phyloP scores from a whole-genome alignment of 306 rosid species.

The Begonia fuchsioides region DNA sequence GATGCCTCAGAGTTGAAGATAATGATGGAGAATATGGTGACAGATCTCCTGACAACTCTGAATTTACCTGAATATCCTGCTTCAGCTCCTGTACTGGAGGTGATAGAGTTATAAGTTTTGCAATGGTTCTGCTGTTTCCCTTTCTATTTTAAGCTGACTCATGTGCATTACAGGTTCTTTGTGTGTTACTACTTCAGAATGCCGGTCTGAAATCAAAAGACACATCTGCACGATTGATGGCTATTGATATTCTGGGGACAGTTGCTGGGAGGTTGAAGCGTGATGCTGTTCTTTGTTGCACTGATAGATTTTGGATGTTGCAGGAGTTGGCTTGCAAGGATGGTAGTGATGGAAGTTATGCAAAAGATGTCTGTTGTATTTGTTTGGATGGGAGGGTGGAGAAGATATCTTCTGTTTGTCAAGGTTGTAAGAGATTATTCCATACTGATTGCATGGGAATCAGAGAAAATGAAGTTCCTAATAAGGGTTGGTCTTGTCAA shows the following conservation, averaged over 20 bases:
- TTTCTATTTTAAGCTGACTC: no score
- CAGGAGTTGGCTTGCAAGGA: slow-evolving; percentile 43
- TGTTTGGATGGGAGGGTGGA: slow-evolving; percentile 61
- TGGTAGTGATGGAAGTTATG: slow-evolving; percentile 19
- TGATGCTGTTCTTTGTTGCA: slow-evolving; percentile 63
- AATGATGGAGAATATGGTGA: slow-evolving; percentile 86
- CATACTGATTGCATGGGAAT: slow-evolving; percentile 79
- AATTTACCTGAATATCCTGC: slow-evolving; percentile 96
- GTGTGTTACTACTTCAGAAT: slow-evolving; percentile 81
- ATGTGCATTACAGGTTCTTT: slow-evolving; percentile 53
- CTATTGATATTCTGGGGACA: slow-evolving; percentile 92
- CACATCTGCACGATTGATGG: slow-evolving; percentile 65
- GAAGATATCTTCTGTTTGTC: slow-evolving; percentile 33
- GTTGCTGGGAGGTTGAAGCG: slow-evolving; percentile 99
- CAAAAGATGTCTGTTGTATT: slow-evolving; percentile 57
- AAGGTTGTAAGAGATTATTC: slow-evolving; percentile 70
- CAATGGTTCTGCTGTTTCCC: neutral
- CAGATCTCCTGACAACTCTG: slow-evolving; percentile 70
- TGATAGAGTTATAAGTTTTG: slow-evolving; percentile 12
- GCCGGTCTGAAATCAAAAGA: slow-evolving; percentile 90
- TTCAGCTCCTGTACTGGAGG: slow-evolving; percentile 89
- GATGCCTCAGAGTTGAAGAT: slow-evolving; percentile 82
- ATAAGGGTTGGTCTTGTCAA: slow-evolving; percentile 69
- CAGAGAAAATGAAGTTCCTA: slow-evolving; percentile 63
- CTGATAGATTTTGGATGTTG: slow-evolving; percentile 67